Conservation (phyloP, 2,329 filamentous ascomycete species). For the Catunica adiposa region DNA sequence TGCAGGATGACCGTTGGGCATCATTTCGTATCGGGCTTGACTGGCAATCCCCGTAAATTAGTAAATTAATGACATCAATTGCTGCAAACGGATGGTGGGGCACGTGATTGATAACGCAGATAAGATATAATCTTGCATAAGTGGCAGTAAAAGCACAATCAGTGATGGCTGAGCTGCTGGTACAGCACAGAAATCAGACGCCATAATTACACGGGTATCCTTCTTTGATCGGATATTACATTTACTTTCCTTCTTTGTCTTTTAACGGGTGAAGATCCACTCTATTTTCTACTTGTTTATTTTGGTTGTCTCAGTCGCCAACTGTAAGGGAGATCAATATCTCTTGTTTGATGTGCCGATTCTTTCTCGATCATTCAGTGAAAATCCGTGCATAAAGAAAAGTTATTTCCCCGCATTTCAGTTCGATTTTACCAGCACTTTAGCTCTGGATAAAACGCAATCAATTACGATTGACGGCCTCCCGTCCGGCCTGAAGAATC, state of each 20-base stretch:
- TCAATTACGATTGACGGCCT: background rate
- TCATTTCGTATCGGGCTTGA: background rate
- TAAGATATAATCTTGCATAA: constrained; percentile 13
- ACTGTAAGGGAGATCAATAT: too few species aligned
- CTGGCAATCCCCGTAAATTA: background rate
- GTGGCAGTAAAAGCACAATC: background rate
- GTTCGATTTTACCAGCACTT: background rate
- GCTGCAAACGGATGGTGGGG: background rate
- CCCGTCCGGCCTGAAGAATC: background rate
- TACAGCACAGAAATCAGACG: too few species aligned
- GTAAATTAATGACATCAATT: constrained; percentile 5
- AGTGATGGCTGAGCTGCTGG: background rate
- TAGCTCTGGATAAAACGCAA: too few species aligned
- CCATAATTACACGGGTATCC: too few species aligned
- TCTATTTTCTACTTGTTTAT: too few species aligned
- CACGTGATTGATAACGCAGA: constrained; percentile 14
- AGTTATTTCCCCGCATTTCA: background rate
- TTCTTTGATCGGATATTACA: too few species aligned
- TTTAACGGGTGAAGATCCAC: too few species aligned
- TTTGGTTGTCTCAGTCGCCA: too few species aligned
- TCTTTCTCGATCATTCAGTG: background rate
- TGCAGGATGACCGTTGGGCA: background rate
- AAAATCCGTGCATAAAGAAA: too few species aligned
- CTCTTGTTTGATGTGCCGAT: background rate
- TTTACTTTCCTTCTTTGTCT: too few species aligned